Conservation (phyloP, 1,139 yeast genomes). For the Suhomyces taliae region DNA sequence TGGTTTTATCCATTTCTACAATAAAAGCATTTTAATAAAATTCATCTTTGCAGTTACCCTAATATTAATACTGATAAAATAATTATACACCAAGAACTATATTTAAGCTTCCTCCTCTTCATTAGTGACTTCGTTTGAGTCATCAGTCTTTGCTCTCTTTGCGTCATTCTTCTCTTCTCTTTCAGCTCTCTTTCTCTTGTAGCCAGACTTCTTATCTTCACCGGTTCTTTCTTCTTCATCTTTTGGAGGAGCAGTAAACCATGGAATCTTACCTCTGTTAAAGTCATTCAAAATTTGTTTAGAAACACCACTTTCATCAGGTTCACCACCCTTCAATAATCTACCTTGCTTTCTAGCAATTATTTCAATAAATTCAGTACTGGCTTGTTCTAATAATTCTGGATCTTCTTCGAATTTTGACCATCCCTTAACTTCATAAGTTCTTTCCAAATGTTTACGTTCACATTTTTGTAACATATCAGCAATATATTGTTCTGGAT, state of each 20-base stretch:
- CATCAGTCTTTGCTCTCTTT: slow-evolving; percentile 20
- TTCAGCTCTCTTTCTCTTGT: slow-evolving; percentile 53
- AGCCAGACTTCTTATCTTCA: slow-evolving; percentile 55
- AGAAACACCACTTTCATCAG: slow-evolving; percentile 92
- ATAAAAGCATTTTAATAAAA: too few species aligned
- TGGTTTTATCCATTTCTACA: too few species aligned
- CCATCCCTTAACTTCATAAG: slow-evolving; percentile 96
- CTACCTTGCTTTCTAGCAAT: slow-evolving; percentile 93
- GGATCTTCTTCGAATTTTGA: slow-evolving; percentile 46
- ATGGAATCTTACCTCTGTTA: slow-evolving; percentile 95
- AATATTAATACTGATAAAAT: slow-evolving; percentile 3
- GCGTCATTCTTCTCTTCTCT: slow-evolving; percentile 32
- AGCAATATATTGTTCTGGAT: slow-evolving; percentile 95
- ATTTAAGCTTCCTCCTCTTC: slow-evolving; percentile 11
- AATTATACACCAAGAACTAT: slow-evolving; percentile 13
- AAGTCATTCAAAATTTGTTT: slow-evolving; percentile 90
- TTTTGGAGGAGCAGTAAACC: slow-evolving; percentile 95
- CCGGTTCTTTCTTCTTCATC: slow-evolving; percentile 56
- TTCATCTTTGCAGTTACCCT: not conserved
- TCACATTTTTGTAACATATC: slow-evolving; percentile 84
- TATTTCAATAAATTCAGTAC: slow-evolving; percentile 82
- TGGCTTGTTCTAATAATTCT: slow-evolving; percentile 46
- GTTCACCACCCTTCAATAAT: slow-evolving; percentile 94
- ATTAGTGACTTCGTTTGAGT: too few species aligned
- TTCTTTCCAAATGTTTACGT: slow-evolving; percentile 87